Base-by-base conservation (phyloP, 2,329 filamentous ascomycete genomes). In the Fusarium sp. region DNA sequence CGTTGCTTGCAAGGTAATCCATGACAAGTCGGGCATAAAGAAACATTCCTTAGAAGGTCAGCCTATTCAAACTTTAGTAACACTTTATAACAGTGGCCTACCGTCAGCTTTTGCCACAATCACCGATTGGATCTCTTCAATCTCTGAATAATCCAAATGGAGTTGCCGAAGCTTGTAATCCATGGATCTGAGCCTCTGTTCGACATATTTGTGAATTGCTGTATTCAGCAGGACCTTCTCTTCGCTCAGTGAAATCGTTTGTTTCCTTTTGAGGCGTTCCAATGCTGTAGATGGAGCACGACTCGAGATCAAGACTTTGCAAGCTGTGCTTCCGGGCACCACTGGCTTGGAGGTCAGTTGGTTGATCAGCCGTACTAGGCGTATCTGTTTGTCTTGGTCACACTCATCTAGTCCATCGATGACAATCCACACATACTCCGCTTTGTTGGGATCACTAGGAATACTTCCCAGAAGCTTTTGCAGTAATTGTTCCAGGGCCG, bases 21-120 rank as follows among this genome's bases (percentile, higher is more conserved):
- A 71, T 43, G 0, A 71, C 54, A 27, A 71, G 68, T 10, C 67
- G 39, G 21, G 67, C 67, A 11, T 63, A 71, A 3, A 71, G 54
- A 37, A 71, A 67, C 68, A 71, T 71, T 4, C 67, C 65, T 71
- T 8, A n/a, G 0, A 3, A 23, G 4, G 4, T 49, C 6, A 41
- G n/a, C n/a, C n/a, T n/a, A n/a, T n/a, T n/a, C n/a, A n/a, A n/a
- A n/a, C n/a, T n/a, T n/a, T n/a, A n/a, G n/a, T n/a, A n/a, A n/a
- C n/a, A n/a, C n/a, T n/a, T n/a, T n/a, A n/a, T n/a, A n/a, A n/a
- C n/a, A n/a, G n/a, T n/a, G 3, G 27, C 61, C 23, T 13, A 60
- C 67, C 67, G 4, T 71, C 67, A 2, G 62, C 18, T 9, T 71
- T 71, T 5, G 0, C 14, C 1, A 57, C 48, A 1, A 71, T 41